Evolutionary conservation across 495 filamentous ascomycete species (phyloP).

Genomic region (Hypoxylon crocopeplum): DNA sequence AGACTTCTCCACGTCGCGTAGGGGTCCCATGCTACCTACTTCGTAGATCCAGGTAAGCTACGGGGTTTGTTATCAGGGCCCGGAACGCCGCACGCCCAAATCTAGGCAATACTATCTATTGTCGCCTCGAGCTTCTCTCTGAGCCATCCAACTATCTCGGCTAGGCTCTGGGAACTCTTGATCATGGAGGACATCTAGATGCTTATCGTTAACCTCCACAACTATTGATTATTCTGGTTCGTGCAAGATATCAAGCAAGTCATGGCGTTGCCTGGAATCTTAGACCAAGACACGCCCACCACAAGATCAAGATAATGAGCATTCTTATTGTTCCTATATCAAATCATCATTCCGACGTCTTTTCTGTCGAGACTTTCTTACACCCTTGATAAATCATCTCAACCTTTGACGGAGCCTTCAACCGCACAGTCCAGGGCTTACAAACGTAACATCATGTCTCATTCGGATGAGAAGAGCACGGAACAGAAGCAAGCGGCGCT

Average conservation of each 20-base stretch:
- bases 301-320: not conserved
- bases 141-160: not conserved
- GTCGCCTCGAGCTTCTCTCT: not conserved
- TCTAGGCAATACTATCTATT: not conserved
- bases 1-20: too few relatives aligned
- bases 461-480: not conserved
- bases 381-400: not conserved
- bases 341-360: not conserved
- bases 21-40: too few relatives aligned
- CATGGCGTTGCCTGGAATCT: not conserved
- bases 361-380: not conserved
- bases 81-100: not conserved
- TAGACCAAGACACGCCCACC: not conserved
- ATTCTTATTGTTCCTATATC: not conserved
- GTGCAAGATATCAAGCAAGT: not conserved
- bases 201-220: not conserved
- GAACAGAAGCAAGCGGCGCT: slow-evolving; percentile 1
- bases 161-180: not conserved
- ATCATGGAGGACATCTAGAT: not conserved
- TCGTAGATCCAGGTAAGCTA: too few relatives aligned
- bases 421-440: not conserved
- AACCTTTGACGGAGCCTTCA: not conserved
- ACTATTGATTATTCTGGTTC: too few relatives aligned
- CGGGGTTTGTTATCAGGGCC: not conserved
- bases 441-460: not conserved